Conservation (phyloP, 768 basidiomycete genomes). For the Leccinum obscurum region DNA sequence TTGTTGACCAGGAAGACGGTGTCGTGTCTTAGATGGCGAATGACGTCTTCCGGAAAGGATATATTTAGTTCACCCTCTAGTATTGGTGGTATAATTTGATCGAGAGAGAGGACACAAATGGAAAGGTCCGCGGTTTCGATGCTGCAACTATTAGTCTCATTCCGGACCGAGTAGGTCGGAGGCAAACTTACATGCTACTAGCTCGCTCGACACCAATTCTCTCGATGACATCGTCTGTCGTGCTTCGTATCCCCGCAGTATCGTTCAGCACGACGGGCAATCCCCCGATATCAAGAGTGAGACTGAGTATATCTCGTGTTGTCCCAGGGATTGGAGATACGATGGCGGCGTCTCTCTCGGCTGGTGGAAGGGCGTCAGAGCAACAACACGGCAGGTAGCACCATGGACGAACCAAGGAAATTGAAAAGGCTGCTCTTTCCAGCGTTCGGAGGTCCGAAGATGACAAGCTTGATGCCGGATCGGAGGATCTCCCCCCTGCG, state of each 20-base stretch:
- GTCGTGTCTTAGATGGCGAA: constrained; percentile 47
- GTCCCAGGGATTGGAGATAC: constrained; percentile 88
- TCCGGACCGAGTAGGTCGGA: neutral
- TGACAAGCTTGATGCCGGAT: constrained; percentile 78
- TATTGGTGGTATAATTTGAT: constrained; percentile 36
- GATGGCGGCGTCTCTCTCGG: constrained; percentile 85
- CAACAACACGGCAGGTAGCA: neutral
- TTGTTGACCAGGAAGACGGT: constrained; percentile 84
- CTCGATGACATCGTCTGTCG: constrained; percentile 68
- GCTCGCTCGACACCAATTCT: constrained; percentile 81
- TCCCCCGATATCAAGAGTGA: constrained; percentile 87
- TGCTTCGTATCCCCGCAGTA: constrained; percentile 79
- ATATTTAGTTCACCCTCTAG: constrained; percentile 15
- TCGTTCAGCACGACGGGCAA: constrained; percentile 80
- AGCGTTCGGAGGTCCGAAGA: constrained; percentile 91
- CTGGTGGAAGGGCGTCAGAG: constrained; percentile 38
- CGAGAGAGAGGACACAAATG: constrained; percentile 79
- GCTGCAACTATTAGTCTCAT: constrained; percentile 37
- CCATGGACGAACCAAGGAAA: constrained; percentile 58
- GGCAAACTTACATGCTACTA: constrained; percentile 53
- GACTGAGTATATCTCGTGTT: constrained; percentile 82
- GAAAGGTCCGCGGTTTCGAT: constrained; percentile 67
- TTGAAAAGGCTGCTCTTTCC: constrained; percentile 92
- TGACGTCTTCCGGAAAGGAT: constrained; percentile 47
- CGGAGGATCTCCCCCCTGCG: constrained; percentile 82